Evolutionary conservation across 2,329 filamentous ascomycete genomes (phyloP), one percentile per base, ranked within the genome.

Genomic region (Fusarium circinatum): DNA sequence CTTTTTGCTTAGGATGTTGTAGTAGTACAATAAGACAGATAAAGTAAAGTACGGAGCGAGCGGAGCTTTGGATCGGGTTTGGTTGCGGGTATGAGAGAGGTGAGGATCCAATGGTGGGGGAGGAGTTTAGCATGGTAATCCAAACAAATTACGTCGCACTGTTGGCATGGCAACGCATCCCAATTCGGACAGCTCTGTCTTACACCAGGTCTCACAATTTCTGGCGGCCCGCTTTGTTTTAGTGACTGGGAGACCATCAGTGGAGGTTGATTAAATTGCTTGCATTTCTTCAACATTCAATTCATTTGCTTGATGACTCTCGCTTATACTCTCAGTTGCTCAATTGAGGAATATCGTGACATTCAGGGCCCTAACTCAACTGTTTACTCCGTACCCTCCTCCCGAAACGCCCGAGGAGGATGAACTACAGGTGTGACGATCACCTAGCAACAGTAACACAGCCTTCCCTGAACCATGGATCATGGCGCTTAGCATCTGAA

Each of bases 91-190:
- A 71, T 61, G 66, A 45, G 56, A 71, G 36, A 42, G 38, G 38
- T 30, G 30, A 39, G 26, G 57, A 54, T 60, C 34, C 44, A 67
- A 51, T 70, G 71, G 71, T 70, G 71, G 71, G 69, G 67, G 70
- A 28, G 52, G 42, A 61, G 62, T 52, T 63, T 52, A 59, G 57
- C 32, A 63, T 58, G 51, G 60, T 36, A 58, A 65, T 41, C 71
- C 59, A 74, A 74, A 75, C 71, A 74, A 73, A 74, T 73, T 75
- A 74, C 71, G 68, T 74, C 42, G 62, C n/a, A 34, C n/a, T 20
- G 71, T 74, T 74, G 71, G 65, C 71, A 61, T 56, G 26, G 48
- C 71, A 74, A 74, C 71, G n/a, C 11, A 10, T 14, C 36, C 18
- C 14, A 41, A 63, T 56, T 49, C 24, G 62, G 68, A 41, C 67